phyloP scores from a whole-genome alignment of 2,329 filamentous ascomycete genomes.

The Penicillium freii region DNA sequence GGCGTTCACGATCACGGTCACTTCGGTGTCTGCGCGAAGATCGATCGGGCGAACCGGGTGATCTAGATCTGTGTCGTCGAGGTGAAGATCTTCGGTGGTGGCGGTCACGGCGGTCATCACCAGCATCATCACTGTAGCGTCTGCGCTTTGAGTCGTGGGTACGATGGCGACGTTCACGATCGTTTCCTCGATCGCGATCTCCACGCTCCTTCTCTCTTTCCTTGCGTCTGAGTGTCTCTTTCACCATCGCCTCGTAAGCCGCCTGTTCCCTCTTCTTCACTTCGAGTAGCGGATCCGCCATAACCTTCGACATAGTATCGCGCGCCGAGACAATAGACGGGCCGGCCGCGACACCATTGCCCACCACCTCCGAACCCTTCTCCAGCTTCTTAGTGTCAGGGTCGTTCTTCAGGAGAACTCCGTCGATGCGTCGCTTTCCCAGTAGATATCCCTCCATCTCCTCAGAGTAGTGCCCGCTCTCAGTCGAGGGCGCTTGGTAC shows the following conservation, averaged over 20 bases:
- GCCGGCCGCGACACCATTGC: slow-evolving; percentile 18
- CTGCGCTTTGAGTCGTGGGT: slow-evolving; percentile 25
- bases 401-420: slow-evolving; percentile 70
- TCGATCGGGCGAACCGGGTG: slow-evolving; percentile 24
- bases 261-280: slow-evolving; percentile 91
- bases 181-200: slow-evolving; percentile 18
- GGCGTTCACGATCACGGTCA: slow-evolving; percentile 24
- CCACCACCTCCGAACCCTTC: slow-evolving; percentile 56
- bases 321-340: slow-evolving; percentile 67
- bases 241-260: slow-evolving; percentile 62
- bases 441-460: slow-evolving; percentile 92
- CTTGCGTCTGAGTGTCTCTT: slow-evolving; percentile 41
- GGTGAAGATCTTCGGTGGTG: slow-evolving; percentile 21
- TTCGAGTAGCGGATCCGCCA: slow-evolving; percentile 85
- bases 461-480: slow-evolving; percentile 69
- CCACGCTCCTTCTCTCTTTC: slow-evolving; percentile 25
- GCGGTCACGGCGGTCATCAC: slow-evolving; percentile 23
- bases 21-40: slow-evolving; percentile 27
- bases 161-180: slow-evolving; percentile 23
- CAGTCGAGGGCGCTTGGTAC: slow-evolving; percentile 82
- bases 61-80: slow-evolving; percentile 27
- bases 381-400: slow-evolving; percentile 72
- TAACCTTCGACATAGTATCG: slow-evolving; percentile 81
- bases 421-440: slow-evolving; percentile 88
- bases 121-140: slow-evolving; percentile 26